phyloP scores from a whole-genome alignment of 2,329 filamentous ascomycete species.

The Botryotinia calthae region DNA sequence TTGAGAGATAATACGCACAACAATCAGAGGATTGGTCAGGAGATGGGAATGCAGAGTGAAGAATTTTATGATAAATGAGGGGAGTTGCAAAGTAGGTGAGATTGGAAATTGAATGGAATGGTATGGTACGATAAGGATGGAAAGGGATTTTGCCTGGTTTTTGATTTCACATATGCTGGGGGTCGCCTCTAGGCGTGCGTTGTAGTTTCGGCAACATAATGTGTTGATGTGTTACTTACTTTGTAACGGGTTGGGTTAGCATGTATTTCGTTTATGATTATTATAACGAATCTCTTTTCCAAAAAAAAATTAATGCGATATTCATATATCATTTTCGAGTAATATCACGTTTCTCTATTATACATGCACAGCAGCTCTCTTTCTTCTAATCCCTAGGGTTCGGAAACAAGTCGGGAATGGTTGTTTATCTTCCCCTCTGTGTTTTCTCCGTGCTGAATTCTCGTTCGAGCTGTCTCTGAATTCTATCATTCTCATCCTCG shows the following conservation, averaged over 20 bases:
- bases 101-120: background rate
- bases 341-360: too few relatives aligned
- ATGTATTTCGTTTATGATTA: background rate
- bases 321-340: too few relatives aligned
- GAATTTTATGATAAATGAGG: background rate
- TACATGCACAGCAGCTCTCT: too few relatives aligned
- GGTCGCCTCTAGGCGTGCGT: background rate
- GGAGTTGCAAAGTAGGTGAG: too few relatives aligned
- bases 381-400: background rate
- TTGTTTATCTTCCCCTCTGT: background rate
- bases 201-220: background rate
- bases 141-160: background rate
- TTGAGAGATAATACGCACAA: background rate
- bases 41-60: background rate
- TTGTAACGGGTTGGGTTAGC: background rate
- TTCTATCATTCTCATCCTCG: background rate
- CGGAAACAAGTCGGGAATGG: background rate
- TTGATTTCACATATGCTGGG: background rate
- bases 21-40: background rate
- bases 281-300: background rate
- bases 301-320: too few relatives aligned
- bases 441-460: background rate
- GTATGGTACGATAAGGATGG: background rate
- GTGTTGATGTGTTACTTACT: background rate
- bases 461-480: background rate